Evolutionary conservation across 2,329 filamentous ascomycete species (phyloP), one percentile per base, ranked within the genome.

Genomic region (Colletotrichum euphorbiae): DNA sequence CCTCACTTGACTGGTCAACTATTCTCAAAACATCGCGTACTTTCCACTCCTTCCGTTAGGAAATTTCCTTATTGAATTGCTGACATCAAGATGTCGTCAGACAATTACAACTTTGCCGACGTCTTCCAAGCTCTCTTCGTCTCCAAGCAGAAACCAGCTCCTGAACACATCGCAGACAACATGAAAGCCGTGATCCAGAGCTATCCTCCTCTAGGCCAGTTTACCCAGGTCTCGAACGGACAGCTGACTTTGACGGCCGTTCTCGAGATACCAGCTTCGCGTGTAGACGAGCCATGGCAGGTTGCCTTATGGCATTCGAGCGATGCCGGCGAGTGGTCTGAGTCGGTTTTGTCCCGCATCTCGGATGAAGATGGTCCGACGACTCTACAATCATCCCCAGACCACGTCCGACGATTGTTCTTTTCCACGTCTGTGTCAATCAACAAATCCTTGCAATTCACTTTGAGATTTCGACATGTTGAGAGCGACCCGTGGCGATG

Each of bases 171-270:
- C 51, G 4, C 73, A 45, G 73, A 76, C 59, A 70, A 68, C 2
- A 83, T 82, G 79, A 77, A 77, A 6, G 75, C 77, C 40, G 72
- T 74, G 12, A 71, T 87, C 17, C 81, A 82, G 21, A 84, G 83
- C 68, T 90, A 89, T 74, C 94, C 94, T 12, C 88, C 93, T 1
- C 79, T 97, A 58, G 93, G 90, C 2, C 92, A 94, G 75, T 85
- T 92, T 24, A 94, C 93, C 2, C 83, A 87, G 55, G 75, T 92
- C 19, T 78, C 82, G 28, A 75, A 76, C 19, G 74, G 74, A 2
- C 72, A 85, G 74, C 81, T 91, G 43, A 76, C 77, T 1, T 90
- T 98, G 72, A 90, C 87, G 0, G 90, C 91, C 6, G 78, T 94
- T 12, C 83, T 97, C 36, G 90, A 94, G 72, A 87, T 90, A 46